Evolutionary conservation across 1,284 basidiomycete species (phyloP).

Genomic region (Leccinum fuscescens): DNA sequence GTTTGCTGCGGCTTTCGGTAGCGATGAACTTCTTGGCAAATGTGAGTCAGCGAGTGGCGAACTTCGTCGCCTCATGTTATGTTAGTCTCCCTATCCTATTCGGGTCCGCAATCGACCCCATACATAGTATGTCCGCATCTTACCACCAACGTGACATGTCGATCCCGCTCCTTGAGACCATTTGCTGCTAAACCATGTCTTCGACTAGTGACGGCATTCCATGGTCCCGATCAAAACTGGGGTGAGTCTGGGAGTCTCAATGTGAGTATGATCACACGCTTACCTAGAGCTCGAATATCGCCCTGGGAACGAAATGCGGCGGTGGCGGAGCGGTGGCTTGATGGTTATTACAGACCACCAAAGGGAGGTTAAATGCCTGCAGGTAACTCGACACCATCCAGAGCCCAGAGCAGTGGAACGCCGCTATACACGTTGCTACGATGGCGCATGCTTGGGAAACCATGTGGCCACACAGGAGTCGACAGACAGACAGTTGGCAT

Average conservation of each 20-base stretch:
- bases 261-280: constrained; percentile 11
- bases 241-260: background rate
- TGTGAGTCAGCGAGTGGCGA: constrained; percentile 14
- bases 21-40: constrained; percentile 10
- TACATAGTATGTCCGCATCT: constrained; percentile 16
- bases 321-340: constrained; percentile 27
- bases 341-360: constrained; percentile 12
- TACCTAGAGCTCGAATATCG: background rate
- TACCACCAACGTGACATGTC: constrained; percentile 20
- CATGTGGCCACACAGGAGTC: constrained; percentile 16
- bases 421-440: constrained; percentile 9
- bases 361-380: constrained; percentile 6
- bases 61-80: constrained; percentile 13
- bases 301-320: constrained; percentile 2
- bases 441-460: constrained; percentile 7
- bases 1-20: constrained; percentile 4
- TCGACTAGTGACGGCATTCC: constrained; percentile 16
- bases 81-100: constrained; percentile 11
- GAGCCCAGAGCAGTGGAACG: constrained; percentile 17
- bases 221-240: constrained; percentile 15
- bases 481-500: background rate
- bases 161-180: constrained; percentile 18
- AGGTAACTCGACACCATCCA: constrained; percentile 14
- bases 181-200: constrained; percentile 6
- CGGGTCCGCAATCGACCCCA: constrained; percentile 16